Evolutionary conservation across 371 early-diverging fungal species (phyloP).

Genomic region (Mucor irregularis): DNA sequence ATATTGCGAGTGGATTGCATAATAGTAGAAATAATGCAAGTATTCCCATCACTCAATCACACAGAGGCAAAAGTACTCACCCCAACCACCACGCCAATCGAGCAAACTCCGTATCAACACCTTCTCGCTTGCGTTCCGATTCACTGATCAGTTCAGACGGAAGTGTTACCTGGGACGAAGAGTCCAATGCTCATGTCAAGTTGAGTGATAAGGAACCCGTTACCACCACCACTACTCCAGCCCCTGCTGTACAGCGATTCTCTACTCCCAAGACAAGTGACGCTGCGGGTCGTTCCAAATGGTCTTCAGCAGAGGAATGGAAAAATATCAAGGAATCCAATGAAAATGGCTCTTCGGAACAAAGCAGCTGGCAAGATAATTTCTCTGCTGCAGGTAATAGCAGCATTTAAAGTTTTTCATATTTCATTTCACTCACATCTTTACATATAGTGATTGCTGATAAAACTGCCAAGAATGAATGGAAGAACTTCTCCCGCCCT

Average conservation of each 20-base stretch:
- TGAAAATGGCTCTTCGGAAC: too few species aligned
- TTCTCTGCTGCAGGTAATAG: neutral
- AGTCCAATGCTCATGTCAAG: neutral
- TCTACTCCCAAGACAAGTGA: neutral
- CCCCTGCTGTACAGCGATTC: neutral
- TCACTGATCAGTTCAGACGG: slow-evolving; percentile 17
- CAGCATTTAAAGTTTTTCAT: neutral
- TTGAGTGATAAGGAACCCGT: neutral
- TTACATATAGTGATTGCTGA: neutral
- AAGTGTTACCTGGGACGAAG: slow-evolving; percentile 2
- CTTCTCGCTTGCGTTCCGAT: neutral
- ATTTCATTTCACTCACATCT: neutral
- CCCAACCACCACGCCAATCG: too few species aligned
- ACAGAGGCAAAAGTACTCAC: too few species aligned
- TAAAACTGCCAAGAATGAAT: neutral
- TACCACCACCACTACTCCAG: neutral
- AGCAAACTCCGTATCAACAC: too few species aligned
- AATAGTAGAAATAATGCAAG: too few species aligned
- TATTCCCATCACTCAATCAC: too few species aligned
- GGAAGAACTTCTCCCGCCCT: neutral
- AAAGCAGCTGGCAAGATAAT: neutral
- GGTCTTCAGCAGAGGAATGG: neutral
- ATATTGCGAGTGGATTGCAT: too few species aligned
- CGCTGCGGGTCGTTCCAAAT: neutral
- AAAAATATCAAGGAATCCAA: neutral